Evolutionary conservation across 495 filamentous ascomycete genomes (phyloP).

Genomic region (Entonaema liquescens): DNA sequence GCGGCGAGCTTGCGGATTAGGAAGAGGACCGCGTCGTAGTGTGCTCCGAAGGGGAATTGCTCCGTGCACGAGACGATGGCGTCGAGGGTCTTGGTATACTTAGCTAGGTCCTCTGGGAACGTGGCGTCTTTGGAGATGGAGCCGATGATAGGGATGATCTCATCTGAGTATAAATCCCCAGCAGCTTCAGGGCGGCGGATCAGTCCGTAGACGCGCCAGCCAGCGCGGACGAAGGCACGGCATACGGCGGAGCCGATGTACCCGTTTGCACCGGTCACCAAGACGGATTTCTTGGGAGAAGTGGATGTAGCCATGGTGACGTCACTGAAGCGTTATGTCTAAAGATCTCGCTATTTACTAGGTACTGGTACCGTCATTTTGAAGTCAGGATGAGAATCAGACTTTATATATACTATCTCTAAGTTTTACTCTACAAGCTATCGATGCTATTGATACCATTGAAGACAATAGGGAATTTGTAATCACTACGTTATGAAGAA

Average conservation of each 20-base stretch:
- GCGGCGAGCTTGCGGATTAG: slow-evolving; percentile 39
- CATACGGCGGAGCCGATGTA: slow-evolving; percentile 55
- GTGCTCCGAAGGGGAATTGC: slow-evolving; percentile 43
- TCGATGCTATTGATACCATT: background rate
- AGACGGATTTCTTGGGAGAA: slow-evolving; percentile 39
- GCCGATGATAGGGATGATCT: slow-evolving; percentile 51
- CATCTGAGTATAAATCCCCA: slow-evolving; percentile 38
- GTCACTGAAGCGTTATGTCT: background rate
- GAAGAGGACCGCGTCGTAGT: slow-evolving; percentile 43
- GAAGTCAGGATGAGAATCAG: background rate
- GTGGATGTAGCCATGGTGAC: slow-evolving; percentile 16
- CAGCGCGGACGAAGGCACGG: slow-evolving; percentile 52
- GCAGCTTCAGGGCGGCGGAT: slow-evolving; percentile 44
- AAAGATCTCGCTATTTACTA: background rate
- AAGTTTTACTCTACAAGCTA: background rate
- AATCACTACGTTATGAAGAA: background rate
- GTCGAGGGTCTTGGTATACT: slow-evolving; percentile 40
- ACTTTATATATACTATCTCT: background rate
- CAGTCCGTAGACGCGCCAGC: slow-evolving; percentile 50
- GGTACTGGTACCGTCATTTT: background rate
- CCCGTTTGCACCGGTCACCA: slow-evolving; percentile 55
- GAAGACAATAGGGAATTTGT: background rate
- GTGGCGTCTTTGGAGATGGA: slow-evolving; percentile 35
- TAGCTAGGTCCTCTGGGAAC: slow-evolving; percentile 24
- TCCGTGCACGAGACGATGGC: slow-evolving; percentile 54